Evolutionary conservation across 345 rosid species (phyloP).

Genomic region (Hypericum androsaemum): DNA sequence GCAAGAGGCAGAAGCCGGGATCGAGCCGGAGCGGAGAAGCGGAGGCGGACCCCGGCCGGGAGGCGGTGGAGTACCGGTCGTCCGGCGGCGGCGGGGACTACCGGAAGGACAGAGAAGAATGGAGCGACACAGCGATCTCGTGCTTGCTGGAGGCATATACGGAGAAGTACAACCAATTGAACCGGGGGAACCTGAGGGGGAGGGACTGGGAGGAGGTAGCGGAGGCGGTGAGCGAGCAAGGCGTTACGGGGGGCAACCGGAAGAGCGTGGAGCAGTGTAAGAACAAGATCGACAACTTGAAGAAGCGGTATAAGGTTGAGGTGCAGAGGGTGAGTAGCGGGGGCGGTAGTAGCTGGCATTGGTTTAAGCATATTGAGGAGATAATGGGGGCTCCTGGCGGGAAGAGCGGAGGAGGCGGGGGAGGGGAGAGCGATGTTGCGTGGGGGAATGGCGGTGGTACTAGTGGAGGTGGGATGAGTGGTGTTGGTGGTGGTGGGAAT

Average conservation of each 20-base stretch:
- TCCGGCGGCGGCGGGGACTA: slow-evolving; percentile 22
- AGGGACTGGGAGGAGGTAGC: slow-evolving; percentile 98
- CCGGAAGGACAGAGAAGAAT: slow-evolving; percentile 85
- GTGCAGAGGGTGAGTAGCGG: slow-evolving; percentile 46
- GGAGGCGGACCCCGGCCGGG: neutral
- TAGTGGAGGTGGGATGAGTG: slow-evolving; percentile 6
- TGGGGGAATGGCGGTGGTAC: slow-evolving; percentile 10
- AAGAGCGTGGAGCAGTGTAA: slow-evolving; percentile 65
- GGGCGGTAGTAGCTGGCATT: slow-evolving; percentile 65
- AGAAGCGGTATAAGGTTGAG: slow-evolving; percentile 87
- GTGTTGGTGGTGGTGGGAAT: slow-evolving; percentile 9
- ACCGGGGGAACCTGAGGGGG: slow-evolving; percentile 75
- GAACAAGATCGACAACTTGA: slow-evolving; percentile 84
- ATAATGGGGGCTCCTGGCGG: slow-evolving; percentile 42
- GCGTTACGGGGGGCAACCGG: slow-evolving; percentile 49
- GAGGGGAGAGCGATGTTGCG: neutral
- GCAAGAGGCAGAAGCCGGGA: slow-evolving; percentile 13
- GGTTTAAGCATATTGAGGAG: slow-evolving; percentile 79
- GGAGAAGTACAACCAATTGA: slow-evolving; percentile 70
- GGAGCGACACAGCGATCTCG: slow-evolving; percentile 81
- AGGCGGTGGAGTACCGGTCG: slow-evolving; percentile 1
- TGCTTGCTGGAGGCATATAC: slow-evolving; percentile 71
- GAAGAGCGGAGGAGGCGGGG: slow-evolving; percentile 5
- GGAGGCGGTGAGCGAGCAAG: slow-evolving; percentile 56
- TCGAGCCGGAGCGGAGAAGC: slow-evolving; percentile 3